Base-by-base conservation (phyloP, 768 basidiomycete species). In the Kwoniella botswanensis region DNA sequence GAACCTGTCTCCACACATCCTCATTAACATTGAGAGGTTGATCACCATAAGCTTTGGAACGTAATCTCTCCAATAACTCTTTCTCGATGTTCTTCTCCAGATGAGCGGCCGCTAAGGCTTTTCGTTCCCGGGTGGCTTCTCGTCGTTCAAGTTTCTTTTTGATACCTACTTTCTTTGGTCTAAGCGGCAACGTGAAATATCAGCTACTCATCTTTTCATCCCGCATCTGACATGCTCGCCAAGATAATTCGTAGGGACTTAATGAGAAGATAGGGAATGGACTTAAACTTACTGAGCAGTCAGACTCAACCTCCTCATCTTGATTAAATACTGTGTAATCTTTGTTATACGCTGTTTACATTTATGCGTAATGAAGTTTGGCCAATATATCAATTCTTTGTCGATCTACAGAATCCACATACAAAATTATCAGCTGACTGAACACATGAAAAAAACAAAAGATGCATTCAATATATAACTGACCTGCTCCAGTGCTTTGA, bases 301-400 rank as follows among this genome's bases (percentile, higher is more conserved):
- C 67, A 95, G 86, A 75, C 92, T 92, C 71, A 96, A 84, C 54
- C 92, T 90, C 70, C 96, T 88, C 95, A 98, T 97, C 86, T 97
- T 95, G 84, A 98, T 98, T 74, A 99, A 89, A 81, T 98, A 98
- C 83, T 99, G 97, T 0, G 96, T 98, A 77, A 99, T 98, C 86
- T 98, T 99, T 12, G 97, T 99, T 41, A 98, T 88, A 56, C 97
- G 90, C 85, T 99, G 97, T 87, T 99, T 99, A 88, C 97, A 98
- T 86, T 98, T 98, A 86, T 98, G 97, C 65, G 94, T 92, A 42
- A 90, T 90, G 84, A 96, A 98, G 78, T 94, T 94, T 4, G 97
- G 96, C 97, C 97, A 98, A 82, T 98, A 93, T n/a, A 94, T 88
- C 71, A 98, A 88, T 80, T 98, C 93, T 64, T 87, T 88, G 86